A percentile compares a stretch with the other conserved stretches of the same genome.
Conservation (phyloP, 2,329 filamentous ascomycete genomes). For the Colletotrichum costaricense region DNA sequence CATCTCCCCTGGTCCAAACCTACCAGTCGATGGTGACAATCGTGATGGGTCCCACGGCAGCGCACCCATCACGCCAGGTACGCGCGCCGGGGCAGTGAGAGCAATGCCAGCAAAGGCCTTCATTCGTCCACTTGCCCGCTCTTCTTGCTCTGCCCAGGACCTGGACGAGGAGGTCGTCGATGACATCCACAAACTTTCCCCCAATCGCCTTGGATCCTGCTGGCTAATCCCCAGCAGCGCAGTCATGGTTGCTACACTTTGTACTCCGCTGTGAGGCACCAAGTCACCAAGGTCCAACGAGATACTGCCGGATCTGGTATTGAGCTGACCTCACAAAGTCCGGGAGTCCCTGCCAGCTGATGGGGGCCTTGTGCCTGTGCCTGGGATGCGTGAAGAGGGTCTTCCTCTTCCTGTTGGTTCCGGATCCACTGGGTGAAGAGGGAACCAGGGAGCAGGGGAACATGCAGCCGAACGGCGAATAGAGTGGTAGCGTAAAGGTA, state of each 20-base stretch:
- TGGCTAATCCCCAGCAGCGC: not conserved
- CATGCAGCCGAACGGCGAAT: constrained; percentile 5
- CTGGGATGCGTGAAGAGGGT: not conserved
- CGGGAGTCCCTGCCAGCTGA: constrained; percentile 13
- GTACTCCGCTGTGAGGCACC: constrained; percentile 5
- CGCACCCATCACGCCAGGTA: constrained; percentile 15
- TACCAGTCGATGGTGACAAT: constrained; percentile 18
- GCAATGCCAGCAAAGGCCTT: not conserved
- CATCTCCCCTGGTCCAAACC: constrained; percentile 21
- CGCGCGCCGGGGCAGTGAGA: not conserved
- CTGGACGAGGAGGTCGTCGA: constrained; percentile 6
- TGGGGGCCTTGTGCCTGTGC: not conserved
- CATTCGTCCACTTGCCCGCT: not conserved
- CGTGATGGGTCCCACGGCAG: constrained; percentile 19
- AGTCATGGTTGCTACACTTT: not conserved
- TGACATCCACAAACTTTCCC: constrained; percentile 12
- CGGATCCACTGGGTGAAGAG: constrained; percentile 17
- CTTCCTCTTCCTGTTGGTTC: constrained; percentile 10
- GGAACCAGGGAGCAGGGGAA: constrained; percentile 4
- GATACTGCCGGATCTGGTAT: constrained; percentile 22
- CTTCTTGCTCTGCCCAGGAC: not conserved
- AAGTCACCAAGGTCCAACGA: constrained; percentile 13
- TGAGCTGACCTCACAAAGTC: constrained; percentile 21
- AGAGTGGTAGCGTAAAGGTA: constrained; percentile 3
- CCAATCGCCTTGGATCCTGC: constrained; percentile 18